These are phyloP conservation scores for Ceratobasidium sp. DNA, from an alignment of 1,284 basidiomycete species.

Conservation along the genomic window DNA sequence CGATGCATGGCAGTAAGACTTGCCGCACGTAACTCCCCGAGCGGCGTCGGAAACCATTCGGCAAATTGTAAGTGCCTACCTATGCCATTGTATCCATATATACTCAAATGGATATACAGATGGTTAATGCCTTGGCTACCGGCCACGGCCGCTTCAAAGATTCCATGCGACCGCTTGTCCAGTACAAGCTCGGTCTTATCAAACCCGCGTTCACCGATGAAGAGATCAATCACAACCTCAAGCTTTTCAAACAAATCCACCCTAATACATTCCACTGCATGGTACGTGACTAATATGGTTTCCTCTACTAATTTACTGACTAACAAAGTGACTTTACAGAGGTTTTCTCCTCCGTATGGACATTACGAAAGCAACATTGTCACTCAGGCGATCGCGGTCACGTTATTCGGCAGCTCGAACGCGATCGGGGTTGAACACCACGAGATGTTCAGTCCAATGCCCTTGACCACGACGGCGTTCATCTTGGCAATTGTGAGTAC, in stretches of 20 bases:
- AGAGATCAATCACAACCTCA: neutral
- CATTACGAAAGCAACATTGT: neutral
- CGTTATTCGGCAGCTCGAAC: neutral
- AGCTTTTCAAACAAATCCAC: neutral
- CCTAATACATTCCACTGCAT: constrained; percentile 3
- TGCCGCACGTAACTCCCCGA: neutral
- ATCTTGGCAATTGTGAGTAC: neutral
- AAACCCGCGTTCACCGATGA: neutral
- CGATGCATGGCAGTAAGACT: neutral
- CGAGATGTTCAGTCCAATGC: neutral
- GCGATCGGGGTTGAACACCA: neutral
- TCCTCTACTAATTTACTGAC: neutral
- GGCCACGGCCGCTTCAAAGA: constrained; percentile 5
- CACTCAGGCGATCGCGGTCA: neutral
- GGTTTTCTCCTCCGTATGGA: neutral
- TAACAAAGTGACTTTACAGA: neutral
- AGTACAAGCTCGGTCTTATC: neutral
- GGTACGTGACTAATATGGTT: neutral
- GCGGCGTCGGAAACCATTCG: neutral
- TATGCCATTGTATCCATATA: neutral
- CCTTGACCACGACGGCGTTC: neutral
- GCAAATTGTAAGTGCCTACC: neutral
- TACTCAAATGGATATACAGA: neutral
- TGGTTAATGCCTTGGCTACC: neutral
- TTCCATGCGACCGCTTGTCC: neutral